Base-by-base conservation (phyloP, 164 flowering plant species). In the Sedum album region DNA sequence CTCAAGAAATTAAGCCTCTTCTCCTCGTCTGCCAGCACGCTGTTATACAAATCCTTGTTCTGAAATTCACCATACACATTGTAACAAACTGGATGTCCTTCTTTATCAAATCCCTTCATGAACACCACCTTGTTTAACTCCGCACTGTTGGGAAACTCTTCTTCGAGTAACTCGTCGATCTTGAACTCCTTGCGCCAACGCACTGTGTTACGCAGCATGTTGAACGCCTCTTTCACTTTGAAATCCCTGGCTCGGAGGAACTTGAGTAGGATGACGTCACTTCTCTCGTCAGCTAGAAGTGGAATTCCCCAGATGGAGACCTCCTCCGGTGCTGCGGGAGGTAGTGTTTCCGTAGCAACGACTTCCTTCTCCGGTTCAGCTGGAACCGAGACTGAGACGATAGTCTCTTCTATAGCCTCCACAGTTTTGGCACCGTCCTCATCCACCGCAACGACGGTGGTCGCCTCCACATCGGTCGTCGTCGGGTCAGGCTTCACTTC, bases 81-180 rank as follows among this genome's bases (percentile, higher is more conserved):
- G 82, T 92, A 95, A 69, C 92, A 85, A 9, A 95, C 97, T 0
- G 93, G 91, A 71, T 93, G 96, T 0, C 96, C 91, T 68, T 95
- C 91, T 67, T 76, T 86, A 46, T 84, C 96, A 20, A 71, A 46
- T 0, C 96, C 97, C 23, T 87, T 78, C 80, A 82, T 83, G 80
- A 84, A 95, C 60, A 90, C 97, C 55, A 78, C 94, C 71, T 85
- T 83, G 9, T 90, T 96, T 20, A 84, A 74, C 48, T 84, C 88
- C 18, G 61, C 60, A 6, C 31, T 66, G 31, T 35, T 77, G 0
- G 89, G 93, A 6, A 82, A 74, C 18, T 82, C 91, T 71, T 89
- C 93, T 2, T 83, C 89, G 5, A 91, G 65, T 0, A 93, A 78
- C 0, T 75, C 76, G 0, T 93, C 98, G 31, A 89, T 85, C 7